Evolutionary conservation across 768 basidiomycete genomes (phyloP).

Genomic region (Hygrophorus pudorinus): DNA sequence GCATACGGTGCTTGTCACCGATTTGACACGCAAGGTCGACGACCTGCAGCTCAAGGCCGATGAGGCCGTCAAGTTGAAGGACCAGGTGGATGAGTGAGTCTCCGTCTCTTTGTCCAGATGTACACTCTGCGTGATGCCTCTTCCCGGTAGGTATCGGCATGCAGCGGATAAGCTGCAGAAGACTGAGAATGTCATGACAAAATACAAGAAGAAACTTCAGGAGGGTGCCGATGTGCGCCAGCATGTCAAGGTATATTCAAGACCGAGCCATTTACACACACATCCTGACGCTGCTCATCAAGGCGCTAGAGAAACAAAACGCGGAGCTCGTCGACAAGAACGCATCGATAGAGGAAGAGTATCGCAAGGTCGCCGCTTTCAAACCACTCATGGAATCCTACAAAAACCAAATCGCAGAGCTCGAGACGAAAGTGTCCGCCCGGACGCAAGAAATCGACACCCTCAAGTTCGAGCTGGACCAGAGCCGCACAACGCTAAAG

Average conservation of each 20-base stretch:
- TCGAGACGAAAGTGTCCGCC: conserved; percentile 62
- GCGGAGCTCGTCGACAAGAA: conserved; percentile 87
- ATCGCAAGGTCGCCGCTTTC: conserved; percentile 75
- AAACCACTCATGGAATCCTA: conserved; percentile 90
- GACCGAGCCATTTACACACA: background rate
- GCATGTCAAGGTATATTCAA: conserved; percentile 56
- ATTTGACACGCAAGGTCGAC: conserved; percentile 70
- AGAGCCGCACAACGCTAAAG: conserved; percentile 58
- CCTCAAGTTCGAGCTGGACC: conserved; percentile 68
- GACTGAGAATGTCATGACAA: conserved; percentile 96
- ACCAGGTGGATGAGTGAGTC: conserved; percentile 88
- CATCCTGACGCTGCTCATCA: background rate
- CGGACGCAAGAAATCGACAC: conserved; percentile 65
- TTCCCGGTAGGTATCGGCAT: conserved; percentile 63
- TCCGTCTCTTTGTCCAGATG: background rate
- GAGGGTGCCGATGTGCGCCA: conserved; percentile 87
- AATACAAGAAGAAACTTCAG: conserved; percentile 97
- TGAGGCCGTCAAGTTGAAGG: conserved; percentile 73
- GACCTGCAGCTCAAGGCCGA: conserved; percentile 74
- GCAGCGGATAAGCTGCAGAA: conserved; percentile 88
- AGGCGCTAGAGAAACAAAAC: conserved; percentile 91
- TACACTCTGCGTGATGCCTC: background rate
- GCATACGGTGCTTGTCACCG: conserved; percentile 55
- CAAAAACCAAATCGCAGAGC: conserved; percentile 73
- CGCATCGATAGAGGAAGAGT: conserved; percentile 86